Evolutionary conservation across 2,329 filamentous ascomycete genomes (phyloP).

Genomic region (Trichoderma simmonsii): DNA sequence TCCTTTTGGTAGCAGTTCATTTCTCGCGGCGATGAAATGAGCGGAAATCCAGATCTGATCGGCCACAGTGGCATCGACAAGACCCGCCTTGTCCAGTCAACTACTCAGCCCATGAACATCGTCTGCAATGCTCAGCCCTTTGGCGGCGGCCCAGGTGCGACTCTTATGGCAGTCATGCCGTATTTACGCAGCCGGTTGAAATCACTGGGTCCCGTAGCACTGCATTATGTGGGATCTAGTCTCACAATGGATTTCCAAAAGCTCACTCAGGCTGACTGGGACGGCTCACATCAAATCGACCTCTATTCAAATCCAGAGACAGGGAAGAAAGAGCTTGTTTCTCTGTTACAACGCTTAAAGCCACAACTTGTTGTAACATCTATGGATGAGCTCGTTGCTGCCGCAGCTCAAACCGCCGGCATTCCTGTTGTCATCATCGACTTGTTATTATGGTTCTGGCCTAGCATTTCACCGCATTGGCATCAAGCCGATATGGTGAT

Average conservation of each 20-base stretch:
- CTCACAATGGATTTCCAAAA: not conserved
- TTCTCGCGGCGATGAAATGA: not conserved
- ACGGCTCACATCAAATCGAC: not conserved
- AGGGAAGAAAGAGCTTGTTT: not conserved
- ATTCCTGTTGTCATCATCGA: constrained; percentile 8
- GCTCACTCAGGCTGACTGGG: not conserved
- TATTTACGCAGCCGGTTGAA: not conserved
- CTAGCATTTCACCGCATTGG: not conserved
- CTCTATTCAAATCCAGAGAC: not conserved
- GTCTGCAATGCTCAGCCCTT: constrained; percentile 10
- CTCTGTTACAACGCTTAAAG: not conserved
- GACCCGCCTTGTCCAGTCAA: not conserved
- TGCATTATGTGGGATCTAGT: constrained; percentile 14
- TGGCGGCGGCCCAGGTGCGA: not conserved
- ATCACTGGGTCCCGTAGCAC: not conserved
- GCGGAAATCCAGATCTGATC: not conserved
- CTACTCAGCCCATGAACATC: not conserved
- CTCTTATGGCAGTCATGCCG: not conserved
- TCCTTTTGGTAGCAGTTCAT: not conserved
- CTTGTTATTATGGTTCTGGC: constrained; percentile 11
- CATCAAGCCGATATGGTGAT: not conserved
- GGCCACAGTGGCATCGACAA: not conserved
- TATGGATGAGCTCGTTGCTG: constrained; percentile 10
- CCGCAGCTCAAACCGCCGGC: not conserved
- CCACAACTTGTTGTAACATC: constrained; percentile 7